phyloP scores from a whole-genome alignment of 257 asterid species.

The Primulina huaijiensis region DNA sequence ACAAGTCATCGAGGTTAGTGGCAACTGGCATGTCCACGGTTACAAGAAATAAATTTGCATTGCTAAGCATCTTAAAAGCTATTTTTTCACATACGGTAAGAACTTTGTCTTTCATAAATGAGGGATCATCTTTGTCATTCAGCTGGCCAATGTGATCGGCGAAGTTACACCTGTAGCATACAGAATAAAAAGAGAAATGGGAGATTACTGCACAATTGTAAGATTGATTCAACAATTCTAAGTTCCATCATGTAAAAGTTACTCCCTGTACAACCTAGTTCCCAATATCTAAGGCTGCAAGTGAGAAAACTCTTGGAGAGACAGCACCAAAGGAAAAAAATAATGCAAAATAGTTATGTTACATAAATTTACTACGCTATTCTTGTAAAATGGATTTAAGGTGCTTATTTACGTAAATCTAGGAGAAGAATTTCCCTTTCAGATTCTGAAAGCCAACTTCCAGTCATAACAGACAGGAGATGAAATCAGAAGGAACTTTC shows the following conservation, averaged over 20 bases:
- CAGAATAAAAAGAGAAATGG: conserved; percentile 22
- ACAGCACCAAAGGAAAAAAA: neutral
- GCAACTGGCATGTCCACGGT: conserved; percentile 95
- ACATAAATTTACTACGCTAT: too few relatives aligned
- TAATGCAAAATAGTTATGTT: neutral
- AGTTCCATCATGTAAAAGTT: conserved; percentile 10
- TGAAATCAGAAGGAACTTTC: too few relatives aligned
- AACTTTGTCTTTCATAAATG: conserved; percentile 57
- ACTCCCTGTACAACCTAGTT: conserved; percentile 6
- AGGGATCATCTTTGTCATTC: conserved; percentile 41
- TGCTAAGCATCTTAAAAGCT: conserved; percentile 81
- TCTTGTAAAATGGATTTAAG: neutral
- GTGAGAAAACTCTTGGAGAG: neutral
- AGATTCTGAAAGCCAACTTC: too few relatives aligned
- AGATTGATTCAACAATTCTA: conserved; percentile 7
- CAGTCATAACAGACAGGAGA: too few relatives aligned
- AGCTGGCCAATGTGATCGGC: conserved; percentile 61
- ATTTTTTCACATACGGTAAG: conserved; percentile 73
- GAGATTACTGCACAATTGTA: neutral
- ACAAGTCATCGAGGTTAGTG: conserved; percentile 65
- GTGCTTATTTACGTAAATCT: neutral
- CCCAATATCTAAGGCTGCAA: conserved; percentile 8
- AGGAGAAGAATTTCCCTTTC: neutral
- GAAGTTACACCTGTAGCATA: conserved; percentile 71
- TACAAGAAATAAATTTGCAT: conserved; percentile 68